Percentiles rank a stretch among this genome's conserved stretches.
phyloP scores from a whole-genome alignment of 2,329 filamentous ascomycete species.

The Fusarium caatingaense region DNA sequence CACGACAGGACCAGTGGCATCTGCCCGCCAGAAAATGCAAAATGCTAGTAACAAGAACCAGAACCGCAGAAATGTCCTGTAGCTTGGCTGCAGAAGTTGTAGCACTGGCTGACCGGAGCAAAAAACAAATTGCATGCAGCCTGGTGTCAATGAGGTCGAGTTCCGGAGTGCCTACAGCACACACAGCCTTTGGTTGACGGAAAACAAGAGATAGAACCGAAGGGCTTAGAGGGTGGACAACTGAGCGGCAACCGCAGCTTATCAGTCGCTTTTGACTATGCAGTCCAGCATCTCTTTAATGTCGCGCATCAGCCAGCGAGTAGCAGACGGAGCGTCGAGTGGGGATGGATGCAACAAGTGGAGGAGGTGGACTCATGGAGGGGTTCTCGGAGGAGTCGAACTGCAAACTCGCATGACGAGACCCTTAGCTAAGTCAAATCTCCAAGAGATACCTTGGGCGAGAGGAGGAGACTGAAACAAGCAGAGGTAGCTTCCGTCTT shows the following conservation, averaged over 20 bases:
- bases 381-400: constrained; percentile 40
- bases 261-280: constrained; percentile 45
- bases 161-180: constrained; percentile 31
- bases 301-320: constrained; percentile 42
- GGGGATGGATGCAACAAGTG: constrained; percentile 41
- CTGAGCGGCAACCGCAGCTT: constrained; percentile 46
- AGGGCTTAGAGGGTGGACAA: constrained; percentile 41
- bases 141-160: constrained; percentile 27
- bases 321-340: constrained; percentile 36
- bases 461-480: constrained; percentile 8
- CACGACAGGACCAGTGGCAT: constrained; percentile 36
- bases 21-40: constrained; percentile 15
- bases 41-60: constrained; percentile 19
- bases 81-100: constrained; percentile 27
- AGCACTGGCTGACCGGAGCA: constrained; percentile 25
- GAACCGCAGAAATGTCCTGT: constrained; percentile 5
- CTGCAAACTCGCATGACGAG: constrained; percentile 38
- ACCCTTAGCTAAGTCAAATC: constrained; percentile 17
- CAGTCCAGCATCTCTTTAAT: constrained; percentile 42
- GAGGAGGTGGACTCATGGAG: constrained; percentile 43
- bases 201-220: constrained; percentile 38
- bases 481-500: constrained; percentile 10
- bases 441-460: background rate
- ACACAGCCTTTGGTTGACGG: constrained; percentile 36
- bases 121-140: constrained; percentile 25